A percentile compares a stretch with the other conserved stretches of the same genome.
These are phyloP conservation scores for Quercus suber DNA, from an alignment of 306 rosid species.

Conservation along the genomic window DNA sequence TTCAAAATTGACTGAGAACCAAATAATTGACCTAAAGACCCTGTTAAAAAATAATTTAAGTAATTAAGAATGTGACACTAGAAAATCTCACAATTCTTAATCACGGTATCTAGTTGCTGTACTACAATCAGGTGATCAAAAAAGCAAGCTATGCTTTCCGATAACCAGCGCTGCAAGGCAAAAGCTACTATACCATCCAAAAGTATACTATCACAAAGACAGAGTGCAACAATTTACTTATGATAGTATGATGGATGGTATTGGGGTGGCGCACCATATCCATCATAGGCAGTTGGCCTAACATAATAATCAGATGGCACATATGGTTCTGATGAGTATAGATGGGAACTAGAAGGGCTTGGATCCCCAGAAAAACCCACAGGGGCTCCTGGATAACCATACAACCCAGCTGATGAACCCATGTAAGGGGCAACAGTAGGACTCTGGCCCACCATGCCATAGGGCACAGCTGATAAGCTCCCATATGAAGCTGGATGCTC, in stretches of 20 bases:
- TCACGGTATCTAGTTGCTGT: slow-evolving; percentile 26
- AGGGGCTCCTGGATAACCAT: slow-evolving; percentile 47
- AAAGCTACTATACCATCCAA: slow-evolving; percentile 30
- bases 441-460: slow-evolving; percentile 44
- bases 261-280: slow-evolving; percentile 46
- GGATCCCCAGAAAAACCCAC: slow-evolving; percentile 49
- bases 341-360: slow-evolving; percentile 41
- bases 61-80: slow-evolving; percentile 31
- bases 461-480: slow-evolving; percentile 42
- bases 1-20: neutral
- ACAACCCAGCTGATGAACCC: slow-evolving; percentile 49
- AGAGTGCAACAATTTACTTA: slow-evolving; percentile 36
- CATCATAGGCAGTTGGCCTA: slow-evolving; percentile 41
- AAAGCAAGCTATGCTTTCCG: slow-evolving; percentile 31
- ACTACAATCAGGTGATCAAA: slow-evolving; percentile 30
- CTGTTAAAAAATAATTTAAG: slow-evolving; percentile 16
- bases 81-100: slow-evolving; percentile 34
- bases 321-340: slow-evolving; percentile 38
- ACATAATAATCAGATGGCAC: slow-evolving; percentile 44
- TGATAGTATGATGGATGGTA: slow-evolving; percentile 55
- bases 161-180: slow-evolving; percentile 19
- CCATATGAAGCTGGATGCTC: slow-evolving; percentile 40
- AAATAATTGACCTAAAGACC: slow-evolving; percentile 18
- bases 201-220: slow-evolving; percentile 24
- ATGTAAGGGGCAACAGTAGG: slow-evolving; percentile 39